Evolutionary conservation across 805 yeast species (phyloP).

Genomic region (Ogataea glucozyma): DNA sequence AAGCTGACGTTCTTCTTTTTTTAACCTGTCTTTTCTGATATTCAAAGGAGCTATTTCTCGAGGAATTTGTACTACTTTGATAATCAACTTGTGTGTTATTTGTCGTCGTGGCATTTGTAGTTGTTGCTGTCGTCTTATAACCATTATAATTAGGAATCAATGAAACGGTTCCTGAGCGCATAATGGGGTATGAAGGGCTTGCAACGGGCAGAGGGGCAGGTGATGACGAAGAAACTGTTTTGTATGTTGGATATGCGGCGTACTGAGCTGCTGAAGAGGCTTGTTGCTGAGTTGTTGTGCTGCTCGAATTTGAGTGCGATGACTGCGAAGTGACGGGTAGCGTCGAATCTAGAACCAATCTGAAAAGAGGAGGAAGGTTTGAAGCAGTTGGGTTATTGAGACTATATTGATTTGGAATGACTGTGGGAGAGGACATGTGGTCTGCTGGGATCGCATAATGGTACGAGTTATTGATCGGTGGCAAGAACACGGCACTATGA

Average conservation of each 20-base stretch:
- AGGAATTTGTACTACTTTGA: constrained; percentile 2
- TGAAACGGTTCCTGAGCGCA: constrained; percentile 8
- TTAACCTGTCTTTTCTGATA: constrained; percentile 5
- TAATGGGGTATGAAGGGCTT: constrained; percentile 10
- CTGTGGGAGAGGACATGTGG: constrained; percentile 2
- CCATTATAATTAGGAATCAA: constrained; percentile 8
- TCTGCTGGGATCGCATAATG: constrained; percentile 12
- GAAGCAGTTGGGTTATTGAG: constrained; percentile 6
- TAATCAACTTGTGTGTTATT: constrained; percentile 2
- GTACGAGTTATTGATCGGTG: constrained; percentile 21
- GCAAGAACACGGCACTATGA: constrained; percentile 19
- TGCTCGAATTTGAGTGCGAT: no score
- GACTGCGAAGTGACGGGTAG: constrained; percentile 28
- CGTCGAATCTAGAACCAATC: constrained; percentile 29
- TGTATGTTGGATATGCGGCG: constrained; percentile 3
- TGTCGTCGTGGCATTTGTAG: constrained; percentile 9
- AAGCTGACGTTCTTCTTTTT: constrained; percentile 8
- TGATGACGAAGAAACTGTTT: neutral
- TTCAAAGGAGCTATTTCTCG: constrained; percentile 14
- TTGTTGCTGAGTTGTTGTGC: no score
- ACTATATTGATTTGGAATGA: constrained; percentile 6
- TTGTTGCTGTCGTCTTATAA: constrained; percentile 10
- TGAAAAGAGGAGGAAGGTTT: constrained; percentile 29
- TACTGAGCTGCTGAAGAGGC: neutral
- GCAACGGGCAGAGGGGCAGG: neutral